Evolutionary conservation across 495 filamentous ascomycete genomes (phyloP).

Genomic region (Niebla homalea): DNA sequence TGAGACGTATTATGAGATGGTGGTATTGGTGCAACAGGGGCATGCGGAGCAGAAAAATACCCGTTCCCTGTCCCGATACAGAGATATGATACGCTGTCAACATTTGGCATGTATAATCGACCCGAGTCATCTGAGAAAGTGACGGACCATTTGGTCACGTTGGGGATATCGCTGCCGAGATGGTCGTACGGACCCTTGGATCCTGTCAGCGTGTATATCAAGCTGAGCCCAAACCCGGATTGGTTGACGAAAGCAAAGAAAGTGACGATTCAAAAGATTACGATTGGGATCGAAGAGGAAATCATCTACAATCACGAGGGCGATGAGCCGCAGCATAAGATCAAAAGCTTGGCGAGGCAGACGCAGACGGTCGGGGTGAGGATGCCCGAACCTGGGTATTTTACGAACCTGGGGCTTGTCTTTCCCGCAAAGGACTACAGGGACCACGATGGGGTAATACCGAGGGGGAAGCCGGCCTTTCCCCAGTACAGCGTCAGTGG

Average conservation of each 20-base stretch:
- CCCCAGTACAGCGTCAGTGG: constrained; percentile 77
- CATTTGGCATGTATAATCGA: constrained; percentile 98
- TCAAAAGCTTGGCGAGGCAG: constrained; percentile 74
- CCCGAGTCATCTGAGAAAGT: constrained; percentile 76
- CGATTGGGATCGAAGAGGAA: constrained; percentile 88
- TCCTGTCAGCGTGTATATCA: constrained; percentile 90
- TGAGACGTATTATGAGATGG: constrained; percentile 92
- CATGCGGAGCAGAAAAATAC: constrained; percentile 76
- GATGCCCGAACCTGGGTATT: constrained; percentile 74
- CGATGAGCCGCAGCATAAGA: constrained; percentile 86
- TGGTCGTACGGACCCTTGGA: constrained; percentile 97
- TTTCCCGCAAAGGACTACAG: constrained; percentile 85
- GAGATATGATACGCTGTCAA: constrained; percentile 91
- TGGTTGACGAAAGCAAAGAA: constrained; percentile 80
- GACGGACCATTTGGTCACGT: constrained; percentile 79
- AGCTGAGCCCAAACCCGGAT: constrained; percentile 79
- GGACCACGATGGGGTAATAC: constrained; percentile 79
- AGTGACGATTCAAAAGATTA: constrained; percentile 89
- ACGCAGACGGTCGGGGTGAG: constrained; percentile 69
- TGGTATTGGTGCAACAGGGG: constrained; percentile 90
- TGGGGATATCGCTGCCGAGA: constrained; percentile 79
- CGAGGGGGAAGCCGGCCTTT: constrained; percentile 72
- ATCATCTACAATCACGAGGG: constrained; percentile 96
- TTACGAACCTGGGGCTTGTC: constrained; percentile 79
- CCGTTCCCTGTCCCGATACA: constrained; percentile 80